Conservation (phyloP, 805 yeast genomes). For the Debaryomyces prosopidis region DNA sequence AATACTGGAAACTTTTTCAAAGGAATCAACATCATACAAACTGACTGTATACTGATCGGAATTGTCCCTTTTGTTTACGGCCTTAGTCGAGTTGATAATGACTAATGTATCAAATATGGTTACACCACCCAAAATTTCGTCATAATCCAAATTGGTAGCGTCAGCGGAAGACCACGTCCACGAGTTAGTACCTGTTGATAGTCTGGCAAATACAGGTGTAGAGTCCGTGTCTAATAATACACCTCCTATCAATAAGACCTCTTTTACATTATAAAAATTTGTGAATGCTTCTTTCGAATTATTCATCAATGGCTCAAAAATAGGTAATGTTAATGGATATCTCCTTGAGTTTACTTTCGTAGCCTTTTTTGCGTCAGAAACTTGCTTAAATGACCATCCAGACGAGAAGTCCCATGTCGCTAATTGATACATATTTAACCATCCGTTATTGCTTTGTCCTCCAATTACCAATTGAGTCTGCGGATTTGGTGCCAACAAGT, state of each 20-base stretch:
- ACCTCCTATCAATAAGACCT: constrained; percentile 66
- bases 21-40: constrained; percentile 42
- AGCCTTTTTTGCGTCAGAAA: constrained; percentile 19
- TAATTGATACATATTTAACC: constrained; percentile 72
- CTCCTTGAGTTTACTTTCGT: constrained; percentile 52
- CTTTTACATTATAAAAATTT: constrained; percentile 32
- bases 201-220: constrained; percentile 42
- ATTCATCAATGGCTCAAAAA: constrained; percentile 37
- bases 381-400: constrained; percentile 60
- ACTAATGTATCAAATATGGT: constrained; percentile 52
- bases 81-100: constrained; percentile 31
- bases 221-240: constrained; percentile 35
- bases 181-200: constrained; percentile 31
- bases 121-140: constrained; percentile 49
- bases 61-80: constrained; percentile 19
- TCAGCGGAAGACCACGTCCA: constrained; percentile 40
- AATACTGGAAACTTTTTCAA: constrained; percentile 30
- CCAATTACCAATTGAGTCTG: constrained; percentile 59
- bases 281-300: constrained; percentile 25
- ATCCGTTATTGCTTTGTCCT: constrained; percentile 60
- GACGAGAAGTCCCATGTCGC: constrained; percentile 71
- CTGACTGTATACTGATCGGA: constrained; percentile 28
- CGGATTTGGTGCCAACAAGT: constrained; percentile 43
- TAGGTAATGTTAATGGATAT: constrained; percentile 54
- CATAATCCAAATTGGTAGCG: constrained; percentile 12